These are phyloP conservation scores for Leccinum rimulosum DNA, from an alignment of 768 basidiomycete species.

Conservation along the genomic window DNA sequence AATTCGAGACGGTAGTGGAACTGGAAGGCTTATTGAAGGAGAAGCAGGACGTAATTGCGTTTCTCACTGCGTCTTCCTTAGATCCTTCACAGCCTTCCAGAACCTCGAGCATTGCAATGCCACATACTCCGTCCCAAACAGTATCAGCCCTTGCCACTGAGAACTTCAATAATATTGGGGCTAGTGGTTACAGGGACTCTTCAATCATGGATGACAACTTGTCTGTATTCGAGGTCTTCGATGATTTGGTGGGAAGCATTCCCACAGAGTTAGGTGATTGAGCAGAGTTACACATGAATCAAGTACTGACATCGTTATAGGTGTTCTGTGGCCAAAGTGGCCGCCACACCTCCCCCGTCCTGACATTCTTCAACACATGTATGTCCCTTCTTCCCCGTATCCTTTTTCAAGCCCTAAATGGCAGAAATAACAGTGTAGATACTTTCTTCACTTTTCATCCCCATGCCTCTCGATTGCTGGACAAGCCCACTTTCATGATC, in stretches of 20 bases:
- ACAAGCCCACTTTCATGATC: constrained; percentile 61
- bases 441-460: constrained; percentile 80
- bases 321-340: constrained; percentile 42
- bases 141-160: background rate
- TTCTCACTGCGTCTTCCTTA: constrained; percentile 1
- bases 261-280: constrained; percentile 7
- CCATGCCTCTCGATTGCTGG: constrained; percentile 68
- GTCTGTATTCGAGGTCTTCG: background rate
- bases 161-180: background rate
- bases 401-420: background rate
- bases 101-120: background rate
- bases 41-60: constrained; percentile 38
- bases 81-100: background rate
- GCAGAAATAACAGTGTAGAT: constrained; percentile 49
- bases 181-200: background rate
- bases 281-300: background rate
- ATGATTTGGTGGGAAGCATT: background rate
- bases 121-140: background rate
- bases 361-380: constrained; percentile 65
- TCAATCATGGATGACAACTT: background rate
- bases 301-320: constrained; percentile 6
- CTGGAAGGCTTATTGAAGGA: constrained; percentile 64
- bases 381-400: constrained; percentile 22
- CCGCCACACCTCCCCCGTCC: constrained; percentile 61
- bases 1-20: constrained; percentile 48